Conservation (phyloP, 2,329 filamentous ascomycete species). For the Cladosporium cucumerinum region DNA sequence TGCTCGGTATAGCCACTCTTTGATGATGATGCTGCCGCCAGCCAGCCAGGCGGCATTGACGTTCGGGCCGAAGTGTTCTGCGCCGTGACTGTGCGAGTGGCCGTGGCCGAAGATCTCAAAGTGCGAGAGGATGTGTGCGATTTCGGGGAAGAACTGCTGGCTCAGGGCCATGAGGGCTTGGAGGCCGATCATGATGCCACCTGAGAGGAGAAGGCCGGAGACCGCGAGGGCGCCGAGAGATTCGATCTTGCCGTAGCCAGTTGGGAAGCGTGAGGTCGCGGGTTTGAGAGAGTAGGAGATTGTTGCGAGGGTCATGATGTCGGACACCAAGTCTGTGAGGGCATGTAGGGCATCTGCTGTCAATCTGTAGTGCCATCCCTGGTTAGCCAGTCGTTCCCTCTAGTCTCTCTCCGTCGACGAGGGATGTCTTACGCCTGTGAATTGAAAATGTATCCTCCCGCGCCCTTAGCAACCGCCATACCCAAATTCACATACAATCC, state of each 20-base stretch:
- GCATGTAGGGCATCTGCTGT: constrained; percentile 89
- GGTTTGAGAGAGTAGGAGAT: constrained; percentile 89
- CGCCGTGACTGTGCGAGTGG: constrained; percentile 64
- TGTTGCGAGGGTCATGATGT: constrained; percentile 88
- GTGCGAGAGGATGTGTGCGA: constrained; percentile 42
- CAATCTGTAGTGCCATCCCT: constrained; percentile 19
- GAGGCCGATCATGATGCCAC: constrained; percentile 86
- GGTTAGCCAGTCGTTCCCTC: constrained; percentile 3
- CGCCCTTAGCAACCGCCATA: constrained; percentile 91
- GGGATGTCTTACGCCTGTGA: constrained; percentile 61
- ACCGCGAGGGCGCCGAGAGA: constrained; percentile 91
- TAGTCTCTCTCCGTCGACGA: not conserved
- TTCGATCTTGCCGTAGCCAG: constrained; percentile 96
- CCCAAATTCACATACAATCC: constrained; percentile 84
- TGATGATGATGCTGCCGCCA: constrained; percentile 81
- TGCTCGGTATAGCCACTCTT: constrained; percentile 95
- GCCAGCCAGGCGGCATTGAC: constrained; percentile 95
- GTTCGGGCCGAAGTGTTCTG: constrained; percentile 61
- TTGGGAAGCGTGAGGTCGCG: constrained; percentile 78
- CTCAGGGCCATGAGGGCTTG: constrained; percentile 58
- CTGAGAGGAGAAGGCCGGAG: constrained; percentile 82
- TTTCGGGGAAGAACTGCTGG: constrained; percentile 49
- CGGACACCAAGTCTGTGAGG: constrained; percentile 89
- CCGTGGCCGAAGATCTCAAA: constrained; percentile 48
- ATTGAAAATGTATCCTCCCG: constrained; percentile 91